Percentiles rank a stretch among this genome's conserved stretches.
These are phyloP conservation scores for Trichoderma guizhouense DNA, from an alignment of 2,329 filamentous ascomycete species.

Conservation along the genomic window DNA sequence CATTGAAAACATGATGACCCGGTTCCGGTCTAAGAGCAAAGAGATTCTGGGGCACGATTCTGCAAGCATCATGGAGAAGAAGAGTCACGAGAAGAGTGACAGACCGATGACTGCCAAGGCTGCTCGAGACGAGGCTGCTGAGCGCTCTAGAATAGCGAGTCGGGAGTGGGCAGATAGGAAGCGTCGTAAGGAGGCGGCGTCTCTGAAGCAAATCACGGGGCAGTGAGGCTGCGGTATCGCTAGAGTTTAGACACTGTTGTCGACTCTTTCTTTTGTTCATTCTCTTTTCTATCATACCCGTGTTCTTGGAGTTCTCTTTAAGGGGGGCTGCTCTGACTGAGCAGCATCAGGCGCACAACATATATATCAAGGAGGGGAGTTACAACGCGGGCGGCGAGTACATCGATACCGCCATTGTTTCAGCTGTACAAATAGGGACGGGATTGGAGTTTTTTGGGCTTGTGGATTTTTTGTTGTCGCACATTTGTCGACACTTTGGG, in stretches of 20 bases:
- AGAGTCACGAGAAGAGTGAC: slow-evolving; percentile 52
- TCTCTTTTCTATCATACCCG: background rate
- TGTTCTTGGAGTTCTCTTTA: background rate
- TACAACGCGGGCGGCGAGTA: background rate
- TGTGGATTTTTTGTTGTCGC: background rate
- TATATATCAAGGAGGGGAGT: background rate
- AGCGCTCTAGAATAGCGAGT: slow-evolving; percentile 56
- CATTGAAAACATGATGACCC: slow-evolving; percentile 45
- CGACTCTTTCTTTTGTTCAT: background rate
- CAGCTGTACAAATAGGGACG: background rate
- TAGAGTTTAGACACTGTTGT: background rate
- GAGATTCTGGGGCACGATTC: slow-evolving; percentile 55
- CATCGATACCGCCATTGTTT: background rate
- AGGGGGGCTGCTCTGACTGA: background rate
- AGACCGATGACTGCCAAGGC: slow-evolving; percentile 52
- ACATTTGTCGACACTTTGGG: background rate
- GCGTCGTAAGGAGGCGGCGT: slow-evolving; percentile 37
- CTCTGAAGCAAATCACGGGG: background rate
- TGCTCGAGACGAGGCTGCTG: slow-evolving; percentile 59
- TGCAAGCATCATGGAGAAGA: slow-evolving; percentile 40
- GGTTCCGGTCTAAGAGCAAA: slow-evolving; percentile 51
- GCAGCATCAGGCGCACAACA: background rate
- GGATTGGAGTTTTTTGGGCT: background rate
- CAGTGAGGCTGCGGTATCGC: background rate
- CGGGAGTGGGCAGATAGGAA: slow-evolving; percentile 62